Base-by-base conservation (phyloP, 192 early-diverging fungal genomes). In the Chytriomyces hyalinus region DNA sequence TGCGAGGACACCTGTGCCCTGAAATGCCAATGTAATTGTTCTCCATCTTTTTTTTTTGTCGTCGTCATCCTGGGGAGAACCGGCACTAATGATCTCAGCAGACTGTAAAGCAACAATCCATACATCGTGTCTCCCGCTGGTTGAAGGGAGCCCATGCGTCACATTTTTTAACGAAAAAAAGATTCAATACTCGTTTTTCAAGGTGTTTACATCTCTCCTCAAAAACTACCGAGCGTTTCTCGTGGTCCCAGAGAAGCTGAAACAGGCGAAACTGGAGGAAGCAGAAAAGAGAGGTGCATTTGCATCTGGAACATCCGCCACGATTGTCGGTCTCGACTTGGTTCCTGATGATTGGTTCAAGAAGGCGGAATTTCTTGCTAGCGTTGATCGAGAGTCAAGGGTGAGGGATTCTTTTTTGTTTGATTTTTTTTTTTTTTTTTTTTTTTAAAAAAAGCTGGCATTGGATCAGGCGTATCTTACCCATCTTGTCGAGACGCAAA, bases 141-240 rank as follows among this genome's bases (percentile, higher is more conserved):
- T 80, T 28, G 87, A 89, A 75, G 45, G 70, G 2, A 64, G 53
- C 20, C 88, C 88, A 36, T 89, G 88, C 62, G 84, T 92, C 17
- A 84, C 84, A 4, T 80, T 81, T 49, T 94, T 93, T 73, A 85
- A 94, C 76, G 93, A 94, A 65, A 67, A 80, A 17, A 90, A 90
- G 49, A 86, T 94, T 49, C 87, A 85, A 68, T 78, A 81, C 62
- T 82, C 89, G 15, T 92, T 94, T 49, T 78, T 94, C 59, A 90
- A 91, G 78, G 85, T 93, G 71, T 94, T 93, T 83, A 90, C 92
- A 10, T 92, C 92, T 4, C 79, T 94, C 24, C 80, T 94, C 49
- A 90, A 89, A 64, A 79, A 91, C 50, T 94, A 94, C 80, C 81
- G 93, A 62, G 59, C 81, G 24, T 87, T 87, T 22, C 80, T 94